Conservation (phyloP, 2,329 filamentous ascomycete genomes). For the Tolypocladium album region DNA sequence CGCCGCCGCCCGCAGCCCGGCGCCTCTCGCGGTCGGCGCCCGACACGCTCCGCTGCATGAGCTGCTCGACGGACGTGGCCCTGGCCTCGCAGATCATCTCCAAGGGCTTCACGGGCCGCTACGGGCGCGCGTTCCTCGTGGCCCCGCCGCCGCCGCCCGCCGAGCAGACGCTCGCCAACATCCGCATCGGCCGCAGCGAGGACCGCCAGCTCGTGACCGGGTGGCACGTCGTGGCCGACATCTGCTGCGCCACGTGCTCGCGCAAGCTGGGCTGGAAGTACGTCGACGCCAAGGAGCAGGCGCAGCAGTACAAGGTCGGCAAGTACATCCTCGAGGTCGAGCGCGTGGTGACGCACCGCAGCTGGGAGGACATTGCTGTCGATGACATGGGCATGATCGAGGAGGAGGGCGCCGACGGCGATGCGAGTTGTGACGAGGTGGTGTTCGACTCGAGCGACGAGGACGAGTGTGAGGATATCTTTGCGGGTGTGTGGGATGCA, state of each 20-base stretch:
- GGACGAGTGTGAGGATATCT: conserved; percentile 57
- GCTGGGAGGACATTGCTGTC: conserved; percentile 33
- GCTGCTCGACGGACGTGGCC: conserved; percentile 50
- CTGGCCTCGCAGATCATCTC: conserved; percentile 50
- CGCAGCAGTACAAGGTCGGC: conserved; percentile 57
- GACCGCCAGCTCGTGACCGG: conserved; percentile 51
- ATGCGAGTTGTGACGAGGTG: conserved; percentile 20
- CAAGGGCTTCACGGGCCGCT: conserved; percentile 55
- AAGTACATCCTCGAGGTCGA: conserved; percentile 58
- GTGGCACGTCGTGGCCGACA: conserved; percentile 53
- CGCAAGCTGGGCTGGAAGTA: conserved; percentile 58
- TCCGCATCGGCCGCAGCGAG: conserved; percentile 42
- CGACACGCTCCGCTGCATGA: conserved; percentile 47
- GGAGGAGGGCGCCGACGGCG: conserved; percentile 3
- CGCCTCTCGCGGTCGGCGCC: conserved; percentile 34
- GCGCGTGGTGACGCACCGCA: conserved; percentile 38
- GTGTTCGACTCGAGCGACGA: conserved; percentile 54
- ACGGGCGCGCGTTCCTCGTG: conserved; percentile 54
- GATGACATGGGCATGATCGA: conserved; percentile 4
- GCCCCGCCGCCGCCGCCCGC: conserved; percentile 22
- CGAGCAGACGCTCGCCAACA: conserved; percentile 35
- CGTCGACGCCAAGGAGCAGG: conserved; percentile 46
- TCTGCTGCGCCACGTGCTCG: conserved; percentile 44
- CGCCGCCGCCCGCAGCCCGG: not conserved
- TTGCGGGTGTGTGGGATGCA: conserved; percentile 50